These are phyloP conservation scores for Calonectria fujianensis DNA, from an alignment of 2,329 filamentous ascomycete genomes.

Conservation along the genomic window DNA sequence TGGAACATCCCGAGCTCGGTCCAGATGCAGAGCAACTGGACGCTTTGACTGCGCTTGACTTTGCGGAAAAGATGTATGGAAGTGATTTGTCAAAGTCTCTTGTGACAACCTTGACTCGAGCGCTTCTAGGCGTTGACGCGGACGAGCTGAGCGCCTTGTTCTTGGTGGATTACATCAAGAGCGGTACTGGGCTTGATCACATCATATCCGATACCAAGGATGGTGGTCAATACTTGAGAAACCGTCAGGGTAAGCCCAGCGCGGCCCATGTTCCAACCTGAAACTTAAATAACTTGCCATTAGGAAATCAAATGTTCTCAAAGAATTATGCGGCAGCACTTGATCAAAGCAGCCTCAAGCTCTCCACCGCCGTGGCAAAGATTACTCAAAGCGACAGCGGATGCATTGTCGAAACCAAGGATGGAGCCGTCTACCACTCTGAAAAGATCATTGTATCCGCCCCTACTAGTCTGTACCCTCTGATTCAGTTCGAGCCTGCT, in stretches of 20 bases:
- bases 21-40: slow-evolving; percentile 6
- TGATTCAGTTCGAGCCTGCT: slow-evolving; percentile 51
- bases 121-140: background rate
- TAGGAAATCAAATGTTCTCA: slow-evolving; percentile 9
- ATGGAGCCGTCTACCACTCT: slow-evolving; percentile 40
- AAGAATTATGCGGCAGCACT: slow-evolving; percentile 5
- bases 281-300: background rate
- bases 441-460: slow-evolving; percentile 54
- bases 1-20: background rate
- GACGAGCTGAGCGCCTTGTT: slow-evolving; percentile 15
- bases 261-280: background rate
- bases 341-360: background rate
- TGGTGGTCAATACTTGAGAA: slow-evolving; percentile 51
- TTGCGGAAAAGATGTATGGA: background rate
- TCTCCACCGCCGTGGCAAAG: background rate
- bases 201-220: slow-evolving; percentile 46
- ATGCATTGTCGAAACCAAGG: slow-evolving; percentile 44
- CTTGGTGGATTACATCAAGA: slow-evolving; percentile 48
- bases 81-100: background rate
- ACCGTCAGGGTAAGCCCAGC: slow-evolving; percentile 45
- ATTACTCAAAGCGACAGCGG: slow-evolving; percentile 8
- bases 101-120: background rate
- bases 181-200: slow-evolving; percentile 46
- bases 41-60: background rate
- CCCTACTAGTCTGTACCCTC: slow-evolving; percentile 50